Base-by-base conservation (phyloP, 1,139 yeast genomes). In the Chernovozyma sophiae-reginae region DNA sequence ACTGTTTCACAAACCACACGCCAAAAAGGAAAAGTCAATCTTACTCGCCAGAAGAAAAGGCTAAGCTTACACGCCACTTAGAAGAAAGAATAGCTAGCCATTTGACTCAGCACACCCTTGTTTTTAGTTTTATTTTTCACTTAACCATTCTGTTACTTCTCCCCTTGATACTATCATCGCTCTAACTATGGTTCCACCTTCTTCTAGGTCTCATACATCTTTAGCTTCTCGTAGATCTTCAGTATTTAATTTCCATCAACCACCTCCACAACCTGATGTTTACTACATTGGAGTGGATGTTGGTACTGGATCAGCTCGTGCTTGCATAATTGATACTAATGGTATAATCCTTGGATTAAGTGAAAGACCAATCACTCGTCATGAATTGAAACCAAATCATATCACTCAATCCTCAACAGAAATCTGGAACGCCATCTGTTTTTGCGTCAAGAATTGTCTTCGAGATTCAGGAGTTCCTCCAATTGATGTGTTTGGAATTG, bases 261-360 rank as follows among this genome's bases (percentile, higher is more conserved):
- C 62, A 25, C 67, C 69, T 13, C 73, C 77, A 6, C 71, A 65
- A 36, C 72, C 75, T 1, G 74, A 69, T 45, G 67, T 77, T 12
- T 83, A 79, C 59, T 89, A 82, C 53, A 78, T 90, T 35, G 97
- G 97, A 42, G 96, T 92, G 13, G 98, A 92, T 56, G 97, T 92
- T 25, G 98, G 98, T 19, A 90, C 98, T 1, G 98, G 97, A 14
- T 85, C 96, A 3, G 97, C 96, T 11, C 72, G 98, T 46, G 97
- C 97, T 3, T 92, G 96, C 55, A 68, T 92, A 20, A 86, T 90
- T 45, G 94, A 90, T 57, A 74, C 80, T 50, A 68, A 74, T 34
- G 97, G 98, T 38, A 80, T 83, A 35, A 89, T 92, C 39, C 65
- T 87, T 35, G 86, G 95, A 0, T 65, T 89, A 40, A 78, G 92